Evolutionary conservation across 2,329 filamentous ascomycete species (phyloP).

Genomic region (Amauroascus verrucosus): DNA sequence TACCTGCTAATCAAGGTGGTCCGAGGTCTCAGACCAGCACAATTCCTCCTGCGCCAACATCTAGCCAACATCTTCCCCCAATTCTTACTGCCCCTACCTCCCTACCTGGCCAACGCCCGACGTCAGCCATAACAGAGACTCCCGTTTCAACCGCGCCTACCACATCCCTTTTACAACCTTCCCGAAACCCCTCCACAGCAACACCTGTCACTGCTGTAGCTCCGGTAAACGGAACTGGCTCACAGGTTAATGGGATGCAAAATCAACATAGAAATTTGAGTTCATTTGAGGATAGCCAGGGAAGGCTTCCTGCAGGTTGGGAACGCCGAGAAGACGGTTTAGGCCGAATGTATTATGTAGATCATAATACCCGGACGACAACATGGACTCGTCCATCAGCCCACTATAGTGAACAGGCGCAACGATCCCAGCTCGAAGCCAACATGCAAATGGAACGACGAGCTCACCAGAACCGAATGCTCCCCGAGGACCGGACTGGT

Average conservation of each 20-base stretch:
- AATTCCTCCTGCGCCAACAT: conserved; percentile 14
- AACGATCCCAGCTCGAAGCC: conserved; percentile 71
- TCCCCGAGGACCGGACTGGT: conserved; percentile 90
- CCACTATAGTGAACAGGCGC: conserved; percentile 63
- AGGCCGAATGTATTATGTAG: conserved; percentile 93
- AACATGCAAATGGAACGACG: conserved; percentile 88
- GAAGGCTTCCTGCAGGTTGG: conserved; percentile 85
- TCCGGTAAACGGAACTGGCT: conserved; percentile 31
- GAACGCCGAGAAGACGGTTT: conserved; percentile 91
- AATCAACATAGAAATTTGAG: conserved; percentile 56
- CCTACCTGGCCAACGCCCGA: conserved; percentile 22
- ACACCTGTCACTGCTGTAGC: conserved; percentile 33
- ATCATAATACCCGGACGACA: conserved; percentile 92
- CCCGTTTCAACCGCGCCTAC: conserved; percentile 25
- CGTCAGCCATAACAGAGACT: conserved; percentile 24
- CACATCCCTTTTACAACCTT: conserved; percentile 27
- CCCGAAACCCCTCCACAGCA: conserved; percentile 28
- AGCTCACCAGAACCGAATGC: conserved; percentile 86
- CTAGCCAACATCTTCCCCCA: conserved; percentile 3
- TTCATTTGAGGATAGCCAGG: conserved; percentile 93
- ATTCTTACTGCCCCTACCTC: conserved; percentile 18
- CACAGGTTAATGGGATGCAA: conserved; percentile 27
- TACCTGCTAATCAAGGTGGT: conserved; percentile 42
- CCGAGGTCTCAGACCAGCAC: conserved; percentile 18
- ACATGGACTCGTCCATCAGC: conserved; percentile 90